These are phyloP conservation scores for Cryptococcus maquisensis DNA, from an alignment of 1,284 basidiomycete species.

Conservation along the genomic window DNA sequence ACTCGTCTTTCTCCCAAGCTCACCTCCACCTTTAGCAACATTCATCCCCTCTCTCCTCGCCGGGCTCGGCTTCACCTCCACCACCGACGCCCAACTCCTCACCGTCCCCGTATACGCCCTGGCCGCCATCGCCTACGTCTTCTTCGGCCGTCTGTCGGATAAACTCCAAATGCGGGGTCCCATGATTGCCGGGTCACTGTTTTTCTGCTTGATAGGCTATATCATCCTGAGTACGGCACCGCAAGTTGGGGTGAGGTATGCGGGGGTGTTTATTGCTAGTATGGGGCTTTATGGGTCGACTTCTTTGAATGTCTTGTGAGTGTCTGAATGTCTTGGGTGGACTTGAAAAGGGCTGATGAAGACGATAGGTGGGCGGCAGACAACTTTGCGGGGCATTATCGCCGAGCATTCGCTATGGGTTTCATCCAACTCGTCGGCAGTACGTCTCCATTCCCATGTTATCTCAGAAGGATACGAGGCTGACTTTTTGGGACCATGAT, in stretches of 20 bases:
- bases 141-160: conserved; percentile 15
- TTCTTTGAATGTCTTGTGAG: conserved; percentile 10
- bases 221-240: conserved; percentile 10
- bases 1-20: background rate
- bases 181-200: conserved; percentile 14
- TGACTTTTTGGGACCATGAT: background rate
- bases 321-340: background rate
- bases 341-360: background rate
- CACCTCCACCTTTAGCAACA: conserved; percentile 5
- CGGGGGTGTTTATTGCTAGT: conserved; percentile 10
- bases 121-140: conserved; percentile 16
- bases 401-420: conserved; percentile 11
- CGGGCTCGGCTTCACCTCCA: conserved; percentile 21
- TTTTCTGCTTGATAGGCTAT: conserved; percentile 14
- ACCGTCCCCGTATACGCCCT: conserved; percentile 29
- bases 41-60: conserved; percentile 30
- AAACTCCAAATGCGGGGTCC: conserved; percentile 13
- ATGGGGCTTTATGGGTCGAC: conserved; percentile 14
- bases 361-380: conserved; percentile 5
- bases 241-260: conserved; percentile 13
- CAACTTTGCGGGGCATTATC: conserved; percentile 17
- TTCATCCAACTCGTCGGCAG: conserved; percentile 13
- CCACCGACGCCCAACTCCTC: conserved; percentile 26
- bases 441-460: conserved; percentile 7
- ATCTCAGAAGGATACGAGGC: too few species aligned